Evolutionary conservation across 2,329 filamentous ascomycete species (phyloP), one percentile per base, ranked within the genome.

Genomic region (Aspergillus jensenii): DNA sequence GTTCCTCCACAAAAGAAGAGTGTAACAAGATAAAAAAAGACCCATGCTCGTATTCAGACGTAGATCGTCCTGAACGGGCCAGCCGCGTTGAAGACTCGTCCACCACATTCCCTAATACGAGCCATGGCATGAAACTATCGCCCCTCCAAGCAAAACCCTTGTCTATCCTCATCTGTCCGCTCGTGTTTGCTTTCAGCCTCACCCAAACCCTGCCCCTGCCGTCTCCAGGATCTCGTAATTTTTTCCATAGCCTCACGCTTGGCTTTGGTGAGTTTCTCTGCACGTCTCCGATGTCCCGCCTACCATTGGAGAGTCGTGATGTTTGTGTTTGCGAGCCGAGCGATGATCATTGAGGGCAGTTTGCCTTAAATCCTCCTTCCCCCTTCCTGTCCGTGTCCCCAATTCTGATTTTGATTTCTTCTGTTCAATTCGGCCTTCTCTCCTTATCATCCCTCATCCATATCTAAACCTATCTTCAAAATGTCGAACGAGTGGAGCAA

Each of bases 401-500:
- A 12, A 17, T 19, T 49, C 11, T 43, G 17, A 23, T 31, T 23
- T 9, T 25, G 5, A 50, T 31, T 19, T 44, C 12, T 39, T 21
- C 39, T 2, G 23, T 15, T 9, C 9, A n/a, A 37, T 6, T 8
- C 35, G 15, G 5, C 2, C 35, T 6, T n/a, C 15, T n/a, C 12
- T 37, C 7, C 12, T 37, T 37, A 15, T 37, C 35, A n/a, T 21
- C 4, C 11, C 17, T 11, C 8, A 48, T 48, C 27, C n/a, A 17
- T 19, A 47, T 31, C 9, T n/a, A 31, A 9, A 3, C 9, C 8
- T 9, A 48, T 35, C 31, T 14, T 12, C 5, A 52, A 40, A 53
- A 58, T 48, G 48, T 59, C 40, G 25, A 62, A 61, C 55, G 64
- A 69, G 48, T 75, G 72, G 72, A 61, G 66, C 7, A 62, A 67